Percentiles rank a stretch among this genome's conserved stretches.
These are phyloP conservation scores for Yarrowia keelungensis DNA, from an alignment of 805 yeast genomes.

Conservation along the genomic window DNA sequence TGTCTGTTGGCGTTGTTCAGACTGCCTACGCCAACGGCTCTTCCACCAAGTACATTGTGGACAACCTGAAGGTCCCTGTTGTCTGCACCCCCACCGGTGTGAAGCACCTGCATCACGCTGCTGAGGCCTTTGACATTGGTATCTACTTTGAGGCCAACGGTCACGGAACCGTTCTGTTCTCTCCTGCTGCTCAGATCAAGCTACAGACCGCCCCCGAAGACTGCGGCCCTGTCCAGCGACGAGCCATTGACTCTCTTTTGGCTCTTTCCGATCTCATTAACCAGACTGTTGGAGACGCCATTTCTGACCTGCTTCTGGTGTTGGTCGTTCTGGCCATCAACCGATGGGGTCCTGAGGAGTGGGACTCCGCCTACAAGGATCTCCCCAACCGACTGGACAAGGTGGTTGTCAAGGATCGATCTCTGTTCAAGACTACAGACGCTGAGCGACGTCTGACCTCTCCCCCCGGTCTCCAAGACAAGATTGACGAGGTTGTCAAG, in stretches of 20 bases:
- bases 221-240: conserved; percentile 54
- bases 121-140: conserved; percentile 84
- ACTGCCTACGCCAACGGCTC: conserved; percentile 98
- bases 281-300: conserved; percentile 98
- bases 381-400: conserved; percentile 86
- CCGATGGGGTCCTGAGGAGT: conserved; percentile 64
- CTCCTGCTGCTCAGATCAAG: conserved; percentile 56
- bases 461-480: conserved; percentile 77
- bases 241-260: conserved; percentile 62
- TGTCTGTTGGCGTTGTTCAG: conserved; percentile 82
- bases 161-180: conserved; percentile 94
- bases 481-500: conserved; percentile 70
- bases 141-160: conserved; percentile 98
- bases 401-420: conserved; percentile 83
- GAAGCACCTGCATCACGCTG: conserved; percentile 93
- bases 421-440: conserved; percentile 79
- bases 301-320: conserved; percentile 86
- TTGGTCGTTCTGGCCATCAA: conserved; percentile 66
- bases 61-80: conserved; percentile 73
- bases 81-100: conserved; percentile 95
- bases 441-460: conserved; percentile 83
- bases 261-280: conserved; percentile 77
- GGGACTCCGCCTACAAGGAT: conserved; percentile 82
- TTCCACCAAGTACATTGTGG: conserved; percentile 73
- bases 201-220: conserved; percentile 52